phyloP scores from a whole-genome alignment of 257 asterid genomes.

The Salvia miltiorrhiza region DNA sequence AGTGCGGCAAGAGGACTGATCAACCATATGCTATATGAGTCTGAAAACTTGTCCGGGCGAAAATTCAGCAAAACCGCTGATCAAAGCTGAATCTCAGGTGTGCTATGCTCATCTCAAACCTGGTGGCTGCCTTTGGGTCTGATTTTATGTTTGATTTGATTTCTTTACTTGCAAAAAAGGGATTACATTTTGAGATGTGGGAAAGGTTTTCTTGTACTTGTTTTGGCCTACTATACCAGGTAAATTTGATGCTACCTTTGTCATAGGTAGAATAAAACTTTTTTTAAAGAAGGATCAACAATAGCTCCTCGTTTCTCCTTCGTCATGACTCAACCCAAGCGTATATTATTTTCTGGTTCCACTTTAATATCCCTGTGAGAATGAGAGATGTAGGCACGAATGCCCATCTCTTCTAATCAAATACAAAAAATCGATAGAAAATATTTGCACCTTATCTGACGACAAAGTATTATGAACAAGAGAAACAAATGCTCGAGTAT shows the following conservation, averaged over 20 bases:
- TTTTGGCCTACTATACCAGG: not conserved
- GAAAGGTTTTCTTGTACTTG: not conserved
- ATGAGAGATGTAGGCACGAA: no score
- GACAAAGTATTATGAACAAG: no score
- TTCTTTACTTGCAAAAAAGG: not conserved
- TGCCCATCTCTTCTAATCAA: no score
- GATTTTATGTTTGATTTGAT: not conserved
- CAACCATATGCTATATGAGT: conserved; percentile 87
- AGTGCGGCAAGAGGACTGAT: conserved; percentile 95
- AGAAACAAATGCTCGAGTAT: no score
- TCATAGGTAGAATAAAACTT: not conserved
- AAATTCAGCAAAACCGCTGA: conserved; percentile 56
- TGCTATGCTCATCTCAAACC: not conserved
- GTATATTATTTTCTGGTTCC: not conserved
- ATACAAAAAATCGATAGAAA: no score
- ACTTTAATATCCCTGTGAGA: no score
- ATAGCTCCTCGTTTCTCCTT: no score
- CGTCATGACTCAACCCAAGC: not conserved
- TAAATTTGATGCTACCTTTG: not conserved
- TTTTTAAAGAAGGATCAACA: not conserved
- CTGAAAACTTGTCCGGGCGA: conserved; percentile 65
- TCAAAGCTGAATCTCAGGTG: not conserved
- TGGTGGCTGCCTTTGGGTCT: not conserved
- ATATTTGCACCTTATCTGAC: no score
- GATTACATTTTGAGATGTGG: not conserved